These are phyloP conservation scores for Hortiboletus campestris DNA, from an alignment of 768 basidiomycete genomes.

Conservation along the genomic window DNA sequence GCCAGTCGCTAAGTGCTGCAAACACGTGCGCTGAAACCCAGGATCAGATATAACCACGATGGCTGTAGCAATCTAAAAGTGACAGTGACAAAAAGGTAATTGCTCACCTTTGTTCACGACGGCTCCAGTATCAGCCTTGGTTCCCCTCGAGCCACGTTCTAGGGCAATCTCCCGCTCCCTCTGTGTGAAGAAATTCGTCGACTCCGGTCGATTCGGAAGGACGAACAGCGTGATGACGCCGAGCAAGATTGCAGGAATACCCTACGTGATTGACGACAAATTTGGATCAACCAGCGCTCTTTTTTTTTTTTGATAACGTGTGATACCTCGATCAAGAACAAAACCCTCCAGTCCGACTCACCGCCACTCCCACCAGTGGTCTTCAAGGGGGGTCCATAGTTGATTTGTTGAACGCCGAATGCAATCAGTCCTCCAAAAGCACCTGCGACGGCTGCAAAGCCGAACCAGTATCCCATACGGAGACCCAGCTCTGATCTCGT, in stretches of 20 bases:
- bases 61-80: neutral
- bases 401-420: conserved; percentile 73
- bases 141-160: conserved; percentile 63
- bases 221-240: conserved; percentile 54
- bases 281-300: neutral
- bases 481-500: conserved; percentile 72
- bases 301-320: no score
- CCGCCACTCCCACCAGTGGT: conserved; percentile 26
- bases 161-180: conserved; percentile 59
- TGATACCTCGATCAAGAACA: conserved; percentile 71
- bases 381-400: conserved; percentile 32
- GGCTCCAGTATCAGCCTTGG: conserved; percentile 63
- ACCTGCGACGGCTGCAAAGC: conserved; percentile 80
- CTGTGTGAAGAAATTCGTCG: conserved; percentile 53
- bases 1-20: conserved; percentile 71
- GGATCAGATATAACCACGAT: neutral
- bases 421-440: conserved; percentile 86
- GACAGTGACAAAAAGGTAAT: neutral
- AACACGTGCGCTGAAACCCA: conserved; percentile 51
- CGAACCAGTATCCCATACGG: conserved; percentile 81
- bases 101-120: conserved; percentile 58
- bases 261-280: conserved; percentile 36
- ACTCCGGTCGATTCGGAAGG: conserved; percentile 72
- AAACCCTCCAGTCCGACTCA: conserved; percentile 34
- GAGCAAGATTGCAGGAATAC: conserved; percentile 63